Conservation (phyloP, 2,329 filamentous ascomycete genomes). For the Epichloe scottii region DNA sequence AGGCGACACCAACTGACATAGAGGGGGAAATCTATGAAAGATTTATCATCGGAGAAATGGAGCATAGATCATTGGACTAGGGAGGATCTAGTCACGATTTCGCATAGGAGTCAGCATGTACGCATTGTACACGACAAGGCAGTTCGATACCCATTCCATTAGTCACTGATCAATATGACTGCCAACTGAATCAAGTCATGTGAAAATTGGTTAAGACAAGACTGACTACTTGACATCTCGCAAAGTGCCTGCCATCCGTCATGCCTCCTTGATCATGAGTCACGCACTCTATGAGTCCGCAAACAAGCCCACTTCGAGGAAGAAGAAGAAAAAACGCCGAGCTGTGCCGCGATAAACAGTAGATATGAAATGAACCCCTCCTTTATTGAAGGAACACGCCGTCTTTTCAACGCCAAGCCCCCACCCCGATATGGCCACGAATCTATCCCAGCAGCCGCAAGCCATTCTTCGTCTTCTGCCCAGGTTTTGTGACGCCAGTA, state of each 20-base stretch:
- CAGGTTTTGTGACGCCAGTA: constrained; percentile 46
- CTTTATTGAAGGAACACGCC: no score
- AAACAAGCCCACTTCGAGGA: background rate
- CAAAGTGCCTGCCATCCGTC: no score
- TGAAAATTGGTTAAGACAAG: background rate
- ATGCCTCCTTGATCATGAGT: no score
- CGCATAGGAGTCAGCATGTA: background rate
- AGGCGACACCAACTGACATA: background rate
- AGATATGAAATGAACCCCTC: no score
- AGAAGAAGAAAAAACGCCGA: background rate
- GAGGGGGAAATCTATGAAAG: background rate
- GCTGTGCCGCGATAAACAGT: background rate
- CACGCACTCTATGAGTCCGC: no score
- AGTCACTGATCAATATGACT: background rate
- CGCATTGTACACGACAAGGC: background rate
- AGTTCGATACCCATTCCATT: background rate
- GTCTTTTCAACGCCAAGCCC: background rate
- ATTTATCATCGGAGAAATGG: background rate
- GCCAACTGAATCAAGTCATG: background rate
- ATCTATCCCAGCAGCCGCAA: constrained; percentile 45
- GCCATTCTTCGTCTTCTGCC: constrained; percentile 56
- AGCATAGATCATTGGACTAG: background rate
- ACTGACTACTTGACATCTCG: no score
- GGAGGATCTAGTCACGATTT: background rate
- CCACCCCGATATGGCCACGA: no score